These are phyloP conservation scores for Mediolabrus comicus DNA, from an alignment of 108 stramenopile species.

Conservation along the genomic window DNA sequence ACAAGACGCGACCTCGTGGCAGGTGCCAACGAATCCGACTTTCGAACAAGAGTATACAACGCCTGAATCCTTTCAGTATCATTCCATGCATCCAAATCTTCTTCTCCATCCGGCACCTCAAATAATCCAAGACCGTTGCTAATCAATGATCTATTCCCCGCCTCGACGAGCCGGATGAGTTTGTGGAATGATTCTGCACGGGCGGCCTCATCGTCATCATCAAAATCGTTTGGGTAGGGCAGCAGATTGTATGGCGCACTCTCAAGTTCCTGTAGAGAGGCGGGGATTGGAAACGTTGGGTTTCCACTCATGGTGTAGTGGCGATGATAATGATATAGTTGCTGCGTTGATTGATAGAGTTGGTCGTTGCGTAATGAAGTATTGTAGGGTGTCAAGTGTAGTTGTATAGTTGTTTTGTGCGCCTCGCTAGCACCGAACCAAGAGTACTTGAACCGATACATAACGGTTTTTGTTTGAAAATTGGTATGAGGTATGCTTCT, in stretches of 20 bases:
- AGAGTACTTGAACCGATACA: no score
- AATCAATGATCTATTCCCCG: constrained; percentile 56
- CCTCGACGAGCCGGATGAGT: constrained; percentile 58
- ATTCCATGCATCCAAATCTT: constrained; percentile 57
- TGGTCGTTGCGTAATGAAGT: no score
- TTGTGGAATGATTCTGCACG: constrained; percentile 76
- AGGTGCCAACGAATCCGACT: constrained; percentile 48
- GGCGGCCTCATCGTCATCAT: constrained; percentile 80
- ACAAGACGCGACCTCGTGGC: constrained; percentile 56
- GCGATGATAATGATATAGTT: not conserved
- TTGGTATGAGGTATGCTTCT: no score
- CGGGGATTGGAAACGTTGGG: constrained; percentile 70
- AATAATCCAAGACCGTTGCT: constrained; percentile 55
- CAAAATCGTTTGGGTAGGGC: constrained; percentile 87
- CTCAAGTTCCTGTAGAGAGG: constrained; percentile 82
- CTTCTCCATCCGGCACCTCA: constrained; percentile 41
- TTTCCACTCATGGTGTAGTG: constrained; percentile 20
- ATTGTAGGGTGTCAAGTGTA: no score
- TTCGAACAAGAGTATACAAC: constrained; percentile 81
- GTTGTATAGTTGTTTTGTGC: no score
- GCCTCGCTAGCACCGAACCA: no score
- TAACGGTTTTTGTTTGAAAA: no score
- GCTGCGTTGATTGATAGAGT: not conserved
- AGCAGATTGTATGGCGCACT: constrained; percentile 82
- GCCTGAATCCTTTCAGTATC: constrained; percentile 71